phyloP scores from a whole-genome alignment of 768 basidiomycete species.

The Neoboletus magnificus region DNA sequence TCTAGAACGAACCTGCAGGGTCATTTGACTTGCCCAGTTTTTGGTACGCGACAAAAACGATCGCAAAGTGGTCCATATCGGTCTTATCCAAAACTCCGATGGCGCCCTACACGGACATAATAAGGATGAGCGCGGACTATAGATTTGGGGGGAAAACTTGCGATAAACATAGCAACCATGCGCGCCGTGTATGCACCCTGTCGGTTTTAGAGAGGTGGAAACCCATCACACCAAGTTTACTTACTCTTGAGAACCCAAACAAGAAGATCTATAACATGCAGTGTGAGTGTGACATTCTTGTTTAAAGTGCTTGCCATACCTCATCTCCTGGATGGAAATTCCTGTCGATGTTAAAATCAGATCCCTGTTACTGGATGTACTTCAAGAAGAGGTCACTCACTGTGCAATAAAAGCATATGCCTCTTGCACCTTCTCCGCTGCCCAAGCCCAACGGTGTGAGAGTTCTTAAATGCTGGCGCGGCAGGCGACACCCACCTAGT shows the following conservation, averaged over 20 bases:
- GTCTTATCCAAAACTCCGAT: conserved; percentile 68
- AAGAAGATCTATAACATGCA: conserved; percentile 57
- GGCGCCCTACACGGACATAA: conserved; percentile 44
- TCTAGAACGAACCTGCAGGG: conserved; percentile 36
- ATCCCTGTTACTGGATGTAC: not conserved
- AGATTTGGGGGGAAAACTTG: not conserved
- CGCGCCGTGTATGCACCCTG: conserved; percentile 76
- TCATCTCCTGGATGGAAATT: conserved; percentile 74
- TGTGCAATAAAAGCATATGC: conserved; percentile 80
- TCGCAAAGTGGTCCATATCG: conserved; percentile 70
- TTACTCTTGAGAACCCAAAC: conserved; percentile 73
- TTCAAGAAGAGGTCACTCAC: conserved; percentile 38
- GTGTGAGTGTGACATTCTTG: not conserved
- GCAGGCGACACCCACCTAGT: conserved; percentile 42
- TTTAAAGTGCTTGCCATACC: conserved; percentile 32
- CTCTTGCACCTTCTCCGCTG: conserved; percentile 73
- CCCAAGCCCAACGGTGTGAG: not conserved
- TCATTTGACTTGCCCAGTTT: conserved; percentile 55
- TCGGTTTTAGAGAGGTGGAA: conserved; percentile 2
- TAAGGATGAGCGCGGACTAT: not conserved
- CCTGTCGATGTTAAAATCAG: conserved; percentile 33
- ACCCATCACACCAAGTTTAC: conserved; percentile 7
- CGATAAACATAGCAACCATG: conserved; percentile 64
- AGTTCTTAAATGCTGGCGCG: not conserved
- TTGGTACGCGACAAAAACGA: conserved; percentile 60